Percentiles rank a stretch among this genome's conserved stretches.
phyloP scores from a whole-genome alignment of 202 grass and related monocot species.

The Alloteropsis angusta region DNA sequence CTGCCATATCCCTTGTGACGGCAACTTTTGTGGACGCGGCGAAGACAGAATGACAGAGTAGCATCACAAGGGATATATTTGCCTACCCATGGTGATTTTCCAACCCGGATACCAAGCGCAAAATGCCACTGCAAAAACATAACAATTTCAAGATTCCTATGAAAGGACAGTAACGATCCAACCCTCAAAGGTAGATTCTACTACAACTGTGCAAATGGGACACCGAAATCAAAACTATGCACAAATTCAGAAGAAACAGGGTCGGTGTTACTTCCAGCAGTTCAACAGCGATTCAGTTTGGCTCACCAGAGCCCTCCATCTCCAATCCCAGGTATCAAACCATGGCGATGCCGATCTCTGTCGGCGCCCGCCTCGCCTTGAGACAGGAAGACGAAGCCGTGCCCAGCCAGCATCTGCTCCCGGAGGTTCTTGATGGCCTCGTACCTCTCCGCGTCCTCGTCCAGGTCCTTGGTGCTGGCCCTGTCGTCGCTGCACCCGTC shows the following conservation, averaged over 20 bases:
- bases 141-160: not conserved
- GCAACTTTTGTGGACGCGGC: too few relatives aligned
- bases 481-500: conserved; percentile 36
- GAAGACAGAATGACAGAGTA: too few relatives aligned
- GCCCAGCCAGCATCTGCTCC: conserved; percentile 72
- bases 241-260: not conserved
- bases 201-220: not conserved
- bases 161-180: not conserved
- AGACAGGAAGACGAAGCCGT: conserved; percentile 41
- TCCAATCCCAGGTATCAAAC: not conserved
- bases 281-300: not conserved
- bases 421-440: conserved; percentile 67
- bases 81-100: not conserved
- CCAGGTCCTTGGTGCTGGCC: conserved; percentile 19
- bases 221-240: not conserved
- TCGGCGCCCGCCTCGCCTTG: not conserved
- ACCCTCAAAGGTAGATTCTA: not conserved
- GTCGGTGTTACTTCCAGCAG: not conserved
- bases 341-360: not conserved
- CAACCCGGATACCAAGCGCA: not conserved
- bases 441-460: conserved; percentile 64
- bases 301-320: not conserved
- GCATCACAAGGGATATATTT: too few relatives aligned
- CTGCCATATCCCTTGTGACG: too few relatives aligned
- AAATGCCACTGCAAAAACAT: not conserved